Conservation (phyloP, 345 rosid genomes). For the Gossypium australe region DNA sequence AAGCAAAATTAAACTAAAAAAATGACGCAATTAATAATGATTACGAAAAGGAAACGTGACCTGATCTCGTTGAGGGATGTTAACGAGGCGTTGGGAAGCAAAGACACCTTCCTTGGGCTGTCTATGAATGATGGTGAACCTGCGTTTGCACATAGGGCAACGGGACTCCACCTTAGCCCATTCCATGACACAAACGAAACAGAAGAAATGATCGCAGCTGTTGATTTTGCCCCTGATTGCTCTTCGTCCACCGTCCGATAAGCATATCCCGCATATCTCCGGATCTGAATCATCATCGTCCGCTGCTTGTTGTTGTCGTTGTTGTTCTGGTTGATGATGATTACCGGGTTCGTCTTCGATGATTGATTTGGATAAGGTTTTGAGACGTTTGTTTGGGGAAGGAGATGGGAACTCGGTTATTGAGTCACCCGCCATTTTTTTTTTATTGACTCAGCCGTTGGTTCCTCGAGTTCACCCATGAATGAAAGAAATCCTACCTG, state of each 20-base stretch:
- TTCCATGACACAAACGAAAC: slow-evolving; percentile 62
- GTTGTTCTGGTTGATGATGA: not conserved
- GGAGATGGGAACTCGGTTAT: not conserved
- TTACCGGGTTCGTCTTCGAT: not conserved
- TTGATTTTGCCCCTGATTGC: slow-evolving; percentile 47
- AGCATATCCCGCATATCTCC: slow-evolving; percentile 48
- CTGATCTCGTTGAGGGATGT: slow-evolving; percentile 51
- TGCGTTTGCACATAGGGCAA: slow-evolving; percentile 56
- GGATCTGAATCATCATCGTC: slow-evolving; percentile 7
- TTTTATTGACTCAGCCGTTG: not conserved
- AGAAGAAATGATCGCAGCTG: slow-evolving; percentile 57
- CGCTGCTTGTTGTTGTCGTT: not conserved
- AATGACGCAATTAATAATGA: not conserved
- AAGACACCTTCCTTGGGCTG: slow-evolving; percentile 38
- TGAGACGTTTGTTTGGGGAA: slow-evolving; percentile 20
- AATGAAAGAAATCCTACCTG: not conserved
- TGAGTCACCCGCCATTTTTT: slow-evolving; percentile 8
- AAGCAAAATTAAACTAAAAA: not conserved
- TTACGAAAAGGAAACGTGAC: slow-evolving; percentile 13
- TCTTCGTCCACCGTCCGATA: slow-evolving; percentile 31
- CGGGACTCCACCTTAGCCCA: slow-evolving; percentile 62
- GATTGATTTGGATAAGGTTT: slow-evolving; percentile 5
- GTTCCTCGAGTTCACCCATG: not conserved
- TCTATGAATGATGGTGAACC: slow-evolving; percentile 39
- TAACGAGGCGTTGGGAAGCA: slow-evolving; percentile 27